These are phyloP conservation scores for Coemansia sp. DNA, from an alignment of 192 early-diverging fungal species.

Conservation along the genomic window DNA sequence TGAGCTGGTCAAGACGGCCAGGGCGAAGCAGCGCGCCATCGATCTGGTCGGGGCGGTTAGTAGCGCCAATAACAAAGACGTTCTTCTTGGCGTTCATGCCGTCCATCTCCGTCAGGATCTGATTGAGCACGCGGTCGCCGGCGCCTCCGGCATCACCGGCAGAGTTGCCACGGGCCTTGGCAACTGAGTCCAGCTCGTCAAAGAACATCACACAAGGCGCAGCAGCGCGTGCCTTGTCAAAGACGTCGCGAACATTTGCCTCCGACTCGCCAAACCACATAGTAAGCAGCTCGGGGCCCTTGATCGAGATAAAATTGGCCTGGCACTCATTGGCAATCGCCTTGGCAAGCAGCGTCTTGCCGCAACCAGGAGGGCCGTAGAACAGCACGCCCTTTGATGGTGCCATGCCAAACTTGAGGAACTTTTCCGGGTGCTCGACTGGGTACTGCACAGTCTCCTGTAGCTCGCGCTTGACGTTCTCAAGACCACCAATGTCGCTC, in stretches of 20 bases:
- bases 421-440: conserved; percentile 98
- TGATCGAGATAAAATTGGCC: conserved; percentile 99
- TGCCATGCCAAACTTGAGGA: conserved; percentile 94
- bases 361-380: conserved; percentile 98
- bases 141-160: conserved; percentile 88
- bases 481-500: conserved; percentile 96
- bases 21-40: conserved; percentile 95
- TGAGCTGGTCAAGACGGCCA: conserved; percentile 97
- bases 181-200: conserved; percentile 98
- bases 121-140: conserved; percentile 97
- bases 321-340: conserved; percentile 99
- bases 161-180: conserved; percentile 84
- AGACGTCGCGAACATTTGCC: conserved; percentile 98
- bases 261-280: conserved; percentile 99
- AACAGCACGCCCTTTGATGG: conserved; percentile 97
- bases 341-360: conserved; percentile 98
- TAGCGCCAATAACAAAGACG: conserved; percentile 99
- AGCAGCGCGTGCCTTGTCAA: conserved; percentile 97
- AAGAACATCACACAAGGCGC: conserved; percentile 99
- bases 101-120: conserved; percentile 99
- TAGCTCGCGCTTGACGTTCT: conserved; percentile 96
- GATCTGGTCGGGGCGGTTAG: conserved; percentile 98
- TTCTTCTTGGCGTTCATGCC: conserved; percentile 99
- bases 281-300: conserved; percentile 97
- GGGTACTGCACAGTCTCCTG: conserved; percentile 99